Evolutionary conservation across 306 rosid genomes (phyloP), one percentile per base, ranked within the genome.

Genomic region (Fagus sylvatica): DNA sequence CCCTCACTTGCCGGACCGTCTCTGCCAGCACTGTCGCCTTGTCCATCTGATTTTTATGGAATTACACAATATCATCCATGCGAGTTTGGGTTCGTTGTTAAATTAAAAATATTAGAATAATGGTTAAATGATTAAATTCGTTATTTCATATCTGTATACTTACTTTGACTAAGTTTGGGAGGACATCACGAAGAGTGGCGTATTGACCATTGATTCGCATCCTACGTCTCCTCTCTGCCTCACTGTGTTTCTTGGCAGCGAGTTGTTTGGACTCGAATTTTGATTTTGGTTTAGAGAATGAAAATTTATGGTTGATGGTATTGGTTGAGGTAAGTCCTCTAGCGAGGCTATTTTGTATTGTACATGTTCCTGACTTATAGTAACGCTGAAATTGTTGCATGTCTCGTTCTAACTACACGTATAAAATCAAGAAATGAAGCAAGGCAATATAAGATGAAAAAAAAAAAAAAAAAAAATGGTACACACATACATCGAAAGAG

Each of bases 211-310:
- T 90, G 90, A 93, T 93, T 80, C 94, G 65, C 87, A 49, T 73
- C 78, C 97, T 85, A n/a, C 93, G 82, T n/a, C 83, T 93, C 82
- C 59, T 89, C 79, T 93, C 96, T 34, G 96, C 89, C 80, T 89
- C 87, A 28, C 94, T 85, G 79, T 90, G 97, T 74, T 85, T 93
- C 87, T 81, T 82, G 62, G 96, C 94, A 0, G 86, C 90, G 6
- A 78, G 36, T 55, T 76, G 19, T 78, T 84, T 89, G 76, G 71
- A 54, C 74, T 90, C 92, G 30, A 65, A 84, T 74, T 80, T 87
- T 49, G 92, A 81, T 77, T 79, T 87, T 81, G 84, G 83, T 73
- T 83, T 88, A 12, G 65, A 69, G 82, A 80, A 54, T 3, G 84
- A 74, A 77, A 33, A 82, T 73, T 73, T 79, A 62, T 55, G 16